Evolutionary conservation across 768 basidiomycete species (phyloP).

Genomic region (Tulasnella sp.): DNA sequence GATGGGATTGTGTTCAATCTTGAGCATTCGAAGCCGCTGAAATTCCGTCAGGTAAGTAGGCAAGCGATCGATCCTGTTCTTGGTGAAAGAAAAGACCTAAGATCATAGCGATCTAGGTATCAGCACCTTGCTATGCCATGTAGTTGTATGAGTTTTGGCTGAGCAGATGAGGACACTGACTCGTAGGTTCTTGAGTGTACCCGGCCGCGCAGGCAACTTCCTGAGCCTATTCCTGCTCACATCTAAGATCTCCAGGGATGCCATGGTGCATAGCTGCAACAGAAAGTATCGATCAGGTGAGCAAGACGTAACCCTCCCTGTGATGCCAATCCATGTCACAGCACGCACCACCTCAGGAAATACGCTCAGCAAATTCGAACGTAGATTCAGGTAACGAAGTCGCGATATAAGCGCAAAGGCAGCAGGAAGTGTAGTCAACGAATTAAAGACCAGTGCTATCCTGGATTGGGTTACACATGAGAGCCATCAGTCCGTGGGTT

Average conservation of each 20-base stretch:
- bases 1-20: slow-evolving; percentile 83
- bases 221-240: slow-evolving; percentile 87
- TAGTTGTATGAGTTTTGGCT: no score
- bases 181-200: slow-evolving; percentile 63
- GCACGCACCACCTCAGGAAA: slow-evolving; percentile 79
- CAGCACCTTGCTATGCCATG: no score
- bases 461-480: slow-evolving; percentile 32
- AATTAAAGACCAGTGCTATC: slow-evolving; percentile 80
- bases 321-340: background rate
- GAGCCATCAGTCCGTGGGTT: no score
- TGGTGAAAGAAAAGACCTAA: slow-evolving; percentile 77
- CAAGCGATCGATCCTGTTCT: slow-evolving; percentile 71
- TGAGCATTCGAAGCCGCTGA: slow-evolving; percentile 60
- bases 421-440: slow-evolving; percentile 62
- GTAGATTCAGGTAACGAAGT: slow-evolving; percentile 78
- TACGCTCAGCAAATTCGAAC: slow-evolving; percentile 66
- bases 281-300: background rate
- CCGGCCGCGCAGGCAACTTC: slow-evolving; percentile 66
- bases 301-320: no score
- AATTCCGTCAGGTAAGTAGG: slow-evolving; percentile 74
- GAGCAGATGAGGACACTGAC: slow-evolving; percentile 34
- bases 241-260: slow-evolving; percentile 86
- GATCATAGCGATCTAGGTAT: background rate
- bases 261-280: slow-evolving; percentile 68
- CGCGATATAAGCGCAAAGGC: slow-evolving; percentile 62